Percentiles rank a stretch among this genome's conserved stretches.
phyloP scores from a whole-genome alignment of 2,329 filamentous ascomycete genomes.

The Pseudogymnoascus sp. region DNA sequence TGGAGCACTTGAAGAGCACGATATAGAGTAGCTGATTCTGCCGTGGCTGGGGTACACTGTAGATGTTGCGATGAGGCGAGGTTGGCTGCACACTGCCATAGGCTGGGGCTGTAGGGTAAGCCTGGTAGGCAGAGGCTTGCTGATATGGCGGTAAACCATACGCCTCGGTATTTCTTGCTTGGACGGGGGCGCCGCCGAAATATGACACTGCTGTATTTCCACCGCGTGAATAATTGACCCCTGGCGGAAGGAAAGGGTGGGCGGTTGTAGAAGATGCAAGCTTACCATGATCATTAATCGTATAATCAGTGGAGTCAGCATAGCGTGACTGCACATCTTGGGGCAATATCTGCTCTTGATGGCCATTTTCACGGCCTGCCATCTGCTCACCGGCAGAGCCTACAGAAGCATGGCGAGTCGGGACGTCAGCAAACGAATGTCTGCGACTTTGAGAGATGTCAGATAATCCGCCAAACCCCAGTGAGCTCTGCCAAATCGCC shows the following conservation, averaged over 20 bases:
- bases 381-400: slow-evolving; percentile 45
- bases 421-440: slow-evolving; percentile 69
- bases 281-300: slow-evolving; percentile 29
- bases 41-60: slow-evolving; percentile 50
- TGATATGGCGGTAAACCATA: slow-evolving; percentile 20
- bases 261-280: slow-evolving; percentile 14
- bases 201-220: slow-evolving; percentile 24
- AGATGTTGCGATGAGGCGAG: slow-evolving; percentile 54
- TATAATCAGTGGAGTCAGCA: slow-evolving; percentile 22
- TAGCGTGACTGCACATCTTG: slow-evolving; percentile 24
- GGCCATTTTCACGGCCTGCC: neutral
- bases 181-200: slow-evolving; percentile 23
- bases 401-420: slow-evolving; percentile 54
- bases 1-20: slow-evolving; percentile 91
- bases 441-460: slow-evolving; percentile 66
- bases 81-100: slow-evolving; percentile 35
- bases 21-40: slow-evolving; percentile 71
- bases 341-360: slow-evolving; percentile 23
- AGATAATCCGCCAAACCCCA: slow-evolving; percentile 52
- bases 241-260: neutral
- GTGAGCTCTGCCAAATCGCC: slow-evolving; percentile 61
- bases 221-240: slow-evolving; percentile 17
- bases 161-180: slow-evolving; percentile 19
- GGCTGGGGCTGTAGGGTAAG: slow-evolving; percentile 19
- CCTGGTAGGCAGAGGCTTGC: slow-evolving; percentile 12